Conservation (phyloP, 495 filamentous ascomycete genomes). For the Tuber calosporum region DNA sequence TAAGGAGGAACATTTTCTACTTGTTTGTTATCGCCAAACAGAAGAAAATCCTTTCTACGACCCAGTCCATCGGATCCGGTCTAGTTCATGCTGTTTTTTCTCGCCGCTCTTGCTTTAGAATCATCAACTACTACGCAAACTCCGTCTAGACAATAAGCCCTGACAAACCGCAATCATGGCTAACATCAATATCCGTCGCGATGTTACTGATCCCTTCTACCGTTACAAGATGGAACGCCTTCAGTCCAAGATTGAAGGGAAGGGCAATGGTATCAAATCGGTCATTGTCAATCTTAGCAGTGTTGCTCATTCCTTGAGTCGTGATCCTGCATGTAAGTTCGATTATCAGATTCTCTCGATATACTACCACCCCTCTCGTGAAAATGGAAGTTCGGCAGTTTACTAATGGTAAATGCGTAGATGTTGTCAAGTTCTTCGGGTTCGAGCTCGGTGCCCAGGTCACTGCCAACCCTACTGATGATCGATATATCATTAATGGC, state of each 20-base stretch:
- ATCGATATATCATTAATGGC: conserved; percentile 99
- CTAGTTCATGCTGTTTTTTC: conserved; percentile 41
- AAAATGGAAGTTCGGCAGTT: not conserved
- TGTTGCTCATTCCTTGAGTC: conserved; percentile 84
- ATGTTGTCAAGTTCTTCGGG: conserved; percentile 99
- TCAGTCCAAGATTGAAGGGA: conserved; percentile 98
- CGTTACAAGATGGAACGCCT: conserved; percentile 99
- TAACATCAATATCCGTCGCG: conserved; percentile 95
- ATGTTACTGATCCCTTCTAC: conserved; percentile 98
- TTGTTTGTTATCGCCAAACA: conserved; percentile 28
- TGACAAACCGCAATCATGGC: conserved; percentile 60
- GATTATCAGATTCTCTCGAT: not conserved
- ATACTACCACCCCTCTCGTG: not conserved
- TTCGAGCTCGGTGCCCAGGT: conserved; percentile 98
- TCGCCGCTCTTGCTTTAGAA: conserved; percentile 33
- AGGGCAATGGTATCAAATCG: conserved; percentile 96
- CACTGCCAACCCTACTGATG: conserved; percentile 91
- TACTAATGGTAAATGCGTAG: conserved; percentile 40
- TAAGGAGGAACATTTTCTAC: conserved; percentile 3
- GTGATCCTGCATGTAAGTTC: conserved; percentile 66
- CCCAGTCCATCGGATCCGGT: conserved; percentile 17
- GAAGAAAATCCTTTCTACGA: conserved; percentile 17
- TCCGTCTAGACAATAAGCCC: conserved; percentile 31
- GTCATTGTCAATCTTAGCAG: conserved; percentile 95
- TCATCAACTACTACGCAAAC: conserved; percentile 23